Evolutionary conservation across 2,329 filamentous ascomycete genomes (phyloP), one percentile per base, ranked within the genome.

Genomic region (Juglanconis oblonga): DNA sequence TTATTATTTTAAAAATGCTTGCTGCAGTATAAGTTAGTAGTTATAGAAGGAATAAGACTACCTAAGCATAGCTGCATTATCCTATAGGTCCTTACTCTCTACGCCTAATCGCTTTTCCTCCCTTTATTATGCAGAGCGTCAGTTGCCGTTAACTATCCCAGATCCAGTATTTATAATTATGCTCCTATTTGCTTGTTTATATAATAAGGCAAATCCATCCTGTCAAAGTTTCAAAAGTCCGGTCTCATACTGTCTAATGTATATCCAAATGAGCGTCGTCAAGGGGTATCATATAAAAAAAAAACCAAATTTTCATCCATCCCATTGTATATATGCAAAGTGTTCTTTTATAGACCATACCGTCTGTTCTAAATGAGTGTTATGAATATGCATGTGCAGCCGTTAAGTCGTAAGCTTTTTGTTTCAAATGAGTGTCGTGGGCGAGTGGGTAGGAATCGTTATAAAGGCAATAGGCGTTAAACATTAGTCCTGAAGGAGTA

Each of bases 401-500:
- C n/a, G 35, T 50, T 10, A 40, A 38, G 35, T 35, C 31, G 17
- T 56, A 32, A 40, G 13, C 10, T 32, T 49, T 47, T 42, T 3
- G 17, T 49, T 29, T 10, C 7, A 45, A 52, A 44, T 17, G 17
- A 52, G 14, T 40, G 48, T 36, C n/a, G 52, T 36, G 33, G 24
- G 32, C 32, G 3, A 32, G 14, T 49, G 5, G 32, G 31, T 55
- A 55, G 40, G 2, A 48, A 45, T 55, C 14, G 49, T 53, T 11
- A 33, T 33, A 13, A 49, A 36, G 47, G 44, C 29, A 48, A 33
- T 52, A 55, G 13, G 31, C 3, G 29, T 49, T 53, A 47, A 54
- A 57, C 44, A 62, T 62, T 57, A 62, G 13, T 59, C 35, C 49
- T 33, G 32, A 62, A 52, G 59, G 52, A 59, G 47, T 40, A 57